A percentile compares a stretch with the other conserved stretches of the same genome.
Evolutionary conservation across 306 rosid species (phyloP).

Genomic region (Trifolium repens): DNA sequence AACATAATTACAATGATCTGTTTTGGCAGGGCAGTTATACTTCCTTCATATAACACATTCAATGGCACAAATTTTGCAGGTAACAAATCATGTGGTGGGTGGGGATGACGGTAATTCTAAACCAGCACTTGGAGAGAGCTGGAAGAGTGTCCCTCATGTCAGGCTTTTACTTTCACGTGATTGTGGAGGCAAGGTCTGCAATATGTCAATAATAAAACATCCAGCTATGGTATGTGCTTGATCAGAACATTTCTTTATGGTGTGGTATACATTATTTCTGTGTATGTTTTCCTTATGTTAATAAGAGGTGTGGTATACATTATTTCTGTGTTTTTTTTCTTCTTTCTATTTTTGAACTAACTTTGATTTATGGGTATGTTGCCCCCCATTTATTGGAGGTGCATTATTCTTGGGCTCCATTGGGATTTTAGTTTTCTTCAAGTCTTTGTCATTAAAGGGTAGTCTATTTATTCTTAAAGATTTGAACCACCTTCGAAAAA

Average conservation of each 20-base stretch:
- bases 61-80: conserved; percentile 58
- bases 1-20: too few relatives aligned
- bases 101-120: conserved; percentile 80
- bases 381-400: conserved; percentile 14
- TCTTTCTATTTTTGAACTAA: conserved; percentile 17
- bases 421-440: conserved; percentile 9
- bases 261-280: neutral
- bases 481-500: neutral
- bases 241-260: conserved; percentile 28
- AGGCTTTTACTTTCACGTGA: conserved; percentile 72
- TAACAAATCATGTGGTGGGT: conserved; percentile 88
- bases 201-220: conserved; percentile 66
- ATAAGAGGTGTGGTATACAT: neutral
- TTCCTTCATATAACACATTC: conserved; percentile 20
- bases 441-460: neutral
- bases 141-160: conserved; percentile 87
- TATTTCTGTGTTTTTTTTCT: neutral
- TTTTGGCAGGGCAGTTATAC: too few relatives aligned
- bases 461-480: conserved; percentile 23
- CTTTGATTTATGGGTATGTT: conserved; percentile 1
- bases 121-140: conserved; percentile 95
- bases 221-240: conserved; percentile 63
- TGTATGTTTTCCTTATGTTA: neutral
- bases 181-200: conserved; percentile 51
- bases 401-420: neutral